Conservation (phyloP, 305 asterid genomes). For the Galium porrigens region DNA sequence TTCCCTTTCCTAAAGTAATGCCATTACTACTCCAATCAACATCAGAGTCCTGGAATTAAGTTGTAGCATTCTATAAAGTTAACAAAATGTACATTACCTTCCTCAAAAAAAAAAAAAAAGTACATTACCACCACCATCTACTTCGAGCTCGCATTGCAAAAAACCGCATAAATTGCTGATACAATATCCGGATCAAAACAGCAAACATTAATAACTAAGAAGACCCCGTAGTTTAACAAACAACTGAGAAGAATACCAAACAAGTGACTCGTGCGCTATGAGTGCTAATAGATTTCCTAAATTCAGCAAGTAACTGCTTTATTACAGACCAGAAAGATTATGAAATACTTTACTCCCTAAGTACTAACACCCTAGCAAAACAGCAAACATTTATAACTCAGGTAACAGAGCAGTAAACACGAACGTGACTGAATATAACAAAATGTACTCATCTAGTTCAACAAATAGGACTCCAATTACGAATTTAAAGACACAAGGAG, state of each 20-base stretch:
- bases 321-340: too few species aligned
- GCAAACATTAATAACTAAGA: too few species aligned
- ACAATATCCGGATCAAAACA: too few species aligned
- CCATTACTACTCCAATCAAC: not conserved
- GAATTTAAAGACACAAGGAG: too few species aligned
- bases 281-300: not conserved
- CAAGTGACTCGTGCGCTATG: too few species aligned
- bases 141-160: not conserved
- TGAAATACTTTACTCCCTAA: too few species aligned
- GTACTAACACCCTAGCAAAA: not conserved
- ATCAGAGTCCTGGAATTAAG: not conserved
- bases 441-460: not conserved
- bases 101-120: too few species aligned
- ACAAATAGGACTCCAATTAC: not conserved
- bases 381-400: too few species aligned
- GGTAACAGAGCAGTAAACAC: not conserved
- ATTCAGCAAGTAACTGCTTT: not conserved
- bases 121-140: not conserved
- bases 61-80: not conserved
- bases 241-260: too few species aligned
- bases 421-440: not conserved
- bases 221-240: too few species aligned
- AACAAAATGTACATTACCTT: not conserved
- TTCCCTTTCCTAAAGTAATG: too few species aligned
- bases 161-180: too few species aligned